Evolutionary conservation across 2,329 filamentous ascomycete species (phyloP).

Genomic region (Stylonectria norvegica): DNA sequence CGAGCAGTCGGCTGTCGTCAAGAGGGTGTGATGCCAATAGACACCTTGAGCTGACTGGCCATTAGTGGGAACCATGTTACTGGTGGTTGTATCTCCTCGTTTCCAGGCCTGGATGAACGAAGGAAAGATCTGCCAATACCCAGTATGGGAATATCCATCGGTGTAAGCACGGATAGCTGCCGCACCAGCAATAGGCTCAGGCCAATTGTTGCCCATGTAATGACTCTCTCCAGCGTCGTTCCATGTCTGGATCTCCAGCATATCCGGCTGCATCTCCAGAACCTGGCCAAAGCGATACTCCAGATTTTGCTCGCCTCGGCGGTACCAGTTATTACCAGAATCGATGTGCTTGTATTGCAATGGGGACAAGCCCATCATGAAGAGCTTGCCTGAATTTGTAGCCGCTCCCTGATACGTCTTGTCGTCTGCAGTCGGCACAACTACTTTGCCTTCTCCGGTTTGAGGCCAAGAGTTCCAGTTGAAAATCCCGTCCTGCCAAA

Average conservation of each 20-base stretch:
- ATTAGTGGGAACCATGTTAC: constrained; percentile 1
- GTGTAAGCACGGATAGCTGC: constrained; percentile 4
- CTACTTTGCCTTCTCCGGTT: constrained; percentile 2
- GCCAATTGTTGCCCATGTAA: constrained; percentile 17
- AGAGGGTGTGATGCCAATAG: constrained; percentile 7
- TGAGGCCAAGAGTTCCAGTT: constrained; percentile 12
- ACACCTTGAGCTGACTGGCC: constrained; percentile 2
- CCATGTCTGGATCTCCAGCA: constrained; percentile 12
- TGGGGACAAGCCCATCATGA: constrained; percentile 11
- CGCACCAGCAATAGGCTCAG: constrained; percentile 3
- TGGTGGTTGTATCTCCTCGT: constrained; percentile 2
- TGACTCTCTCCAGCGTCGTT: constrained; percentile 22
- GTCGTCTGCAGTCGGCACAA: constrained; percentile 3
- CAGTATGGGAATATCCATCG: constrained; percentile 4
- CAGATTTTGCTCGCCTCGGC: constrained; percentile 7
- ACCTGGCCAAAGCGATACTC: constrained; percentile 9
- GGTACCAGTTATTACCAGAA: constrained; percentile 5
- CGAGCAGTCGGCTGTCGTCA: constrained; percentile 4
- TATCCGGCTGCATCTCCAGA: constrained; percentile 5
- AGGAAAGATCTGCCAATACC: constrained; percentile 6
- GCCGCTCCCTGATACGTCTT: constrained; percentile 6
- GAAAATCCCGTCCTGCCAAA: constrained; percentile 4
- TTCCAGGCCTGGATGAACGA: constrained; percentile 7
- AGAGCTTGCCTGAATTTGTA: constrained; percentile 5
- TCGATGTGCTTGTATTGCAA: constrained; percentile 11